A percentile compares a stretch with the other conserved stretches of the same genome.
Evolutionary conservation across 202 grass and related monocot genomes (phyloP).

Genomic region (Brachypodium distachyon): DNA sequence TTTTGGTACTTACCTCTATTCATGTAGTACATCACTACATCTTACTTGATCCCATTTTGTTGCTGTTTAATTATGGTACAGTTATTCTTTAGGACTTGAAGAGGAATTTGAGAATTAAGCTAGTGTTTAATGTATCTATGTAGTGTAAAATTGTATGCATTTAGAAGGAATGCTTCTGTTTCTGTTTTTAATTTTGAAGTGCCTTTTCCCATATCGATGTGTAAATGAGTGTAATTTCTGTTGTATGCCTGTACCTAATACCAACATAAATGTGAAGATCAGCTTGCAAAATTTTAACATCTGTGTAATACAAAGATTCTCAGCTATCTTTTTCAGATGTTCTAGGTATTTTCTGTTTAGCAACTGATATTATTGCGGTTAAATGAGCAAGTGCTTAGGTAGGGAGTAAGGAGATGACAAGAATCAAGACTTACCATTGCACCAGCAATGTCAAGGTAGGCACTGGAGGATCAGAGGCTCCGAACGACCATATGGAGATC

Average conservation of each 20-base stretch:
- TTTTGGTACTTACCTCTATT: background rate
- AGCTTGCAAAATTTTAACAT: background rate
- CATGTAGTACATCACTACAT: constrained; percentile 20
- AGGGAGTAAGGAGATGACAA: background rate
- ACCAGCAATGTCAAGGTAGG: background rate
- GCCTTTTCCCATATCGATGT: background rate
- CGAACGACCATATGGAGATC: background rate
- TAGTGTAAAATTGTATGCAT: background rate
- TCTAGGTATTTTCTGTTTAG: background rate
- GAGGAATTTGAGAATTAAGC: background rate
- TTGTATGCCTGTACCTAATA: background rate
- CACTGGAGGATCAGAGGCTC: background rate
- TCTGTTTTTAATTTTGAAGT: background rate
- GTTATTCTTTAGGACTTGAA: background rate
- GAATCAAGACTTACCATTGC: background rate
- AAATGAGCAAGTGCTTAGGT: background rate
- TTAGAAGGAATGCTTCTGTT: background rate
- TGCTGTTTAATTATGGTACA: background rate
- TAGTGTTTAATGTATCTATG: background rate
- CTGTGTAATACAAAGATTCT: background rate
- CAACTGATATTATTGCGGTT: background rate
- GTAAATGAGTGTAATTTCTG: background rate
- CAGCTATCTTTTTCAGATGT: background rate
- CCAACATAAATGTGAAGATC: background rate
- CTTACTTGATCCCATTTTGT: background rate